A percentile compares a stretch with the other conserved stretches of the same genome.
Evolutionary conservation across 228 moss, liverwort and hornwort species (phyloP).

Genomic region (Sphagnum fallax): DNA sequence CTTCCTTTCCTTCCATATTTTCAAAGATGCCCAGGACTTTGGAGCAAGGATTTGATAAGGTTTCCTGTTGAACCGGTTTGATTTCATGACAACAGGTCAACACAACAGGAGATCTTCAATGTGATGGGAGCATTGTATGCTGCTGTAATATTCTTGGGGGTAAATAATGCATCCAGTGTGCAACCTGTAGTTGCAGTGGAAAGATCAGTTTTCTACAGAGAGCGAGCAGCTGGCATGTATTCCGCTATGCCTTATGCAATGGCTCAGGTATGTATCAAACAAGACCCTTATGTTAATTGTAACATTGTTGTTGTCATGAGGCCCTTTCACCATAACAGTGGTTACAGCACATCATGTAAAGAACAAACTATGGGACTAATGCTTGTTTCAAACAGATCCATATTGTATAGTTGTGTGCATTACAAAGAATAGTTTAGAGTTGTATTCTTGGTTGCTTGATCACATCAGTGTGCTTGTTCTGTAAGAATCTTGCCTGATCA

Average conservation of each 20-base stretch:
- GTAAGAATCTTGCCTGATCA: too few species aligned
- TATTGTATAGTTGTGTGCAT: background rate
- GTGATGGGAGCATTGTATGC: slow-evolving; percentile 9
- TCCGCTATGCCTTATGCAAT: slow-evolving; percentile 5
- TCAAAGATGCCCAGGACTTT: too few species aligned
- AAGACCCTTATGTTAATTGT: too few species aligned
- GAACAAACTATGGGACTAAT: background rate
- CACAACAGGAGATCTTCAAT: slow-evolving; percentile 7
- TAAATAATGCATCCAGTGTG: slow-evolving; percentile 2
- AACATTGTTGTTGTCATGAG: too few species aligned
- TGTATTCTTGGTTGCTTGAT: too few species aligned
- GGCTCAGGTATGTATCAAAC: slow-evolving; percentile 2
- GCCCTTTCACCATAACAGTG: too few species aligned
- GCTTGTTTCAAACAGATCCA: background rate
- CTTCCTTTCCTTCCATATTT: too few species aligned
- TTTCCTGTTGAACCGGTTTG: too few species aligned
- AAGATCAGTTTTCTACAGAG: slow-evolving; percentile 8
- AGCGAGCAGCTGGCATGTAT: slow-evolving; percentile 9
- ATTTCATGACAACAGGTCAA: background rate
- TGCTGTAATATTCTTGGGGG: slow-evolving; percentile 7
- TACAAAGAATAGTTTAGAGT: too few species aligned
- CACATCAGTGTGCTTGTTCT: too few species aligned
- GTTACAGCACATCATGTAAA: background rate
- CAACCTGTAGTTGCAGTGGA: slow-evolving; percentile 7
- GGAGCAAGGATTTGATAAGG: too few species aligned